Conservation (phyloP, 2,329 filamentous ascomycete species). For the Colletotrichum filicis region DNA sequence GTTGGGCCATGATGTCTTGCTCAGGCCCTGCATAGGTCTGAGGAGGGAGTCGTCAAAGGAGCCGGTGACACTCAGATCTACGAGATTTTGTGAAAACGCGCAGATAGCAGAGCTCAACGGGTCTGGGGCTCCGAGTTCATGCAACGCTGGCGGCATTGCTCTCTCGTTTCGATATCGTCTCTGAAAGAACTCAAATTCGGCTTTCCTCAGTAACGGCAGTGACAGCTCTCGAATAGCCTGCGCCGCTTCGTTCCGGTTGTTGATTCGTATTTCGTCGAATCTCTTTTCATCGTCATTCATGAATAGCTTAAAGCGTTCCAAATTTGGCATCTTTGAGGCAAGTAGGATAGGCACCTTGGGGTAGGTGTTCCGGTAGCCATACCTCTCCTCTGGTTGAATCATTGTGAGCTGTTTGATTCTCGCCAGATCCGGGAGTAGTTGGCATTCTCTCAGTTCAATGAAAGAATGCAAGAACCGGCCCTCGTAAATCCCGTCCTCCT, state of each 20-base stretch:
- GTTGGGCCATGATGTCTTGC: neutral
- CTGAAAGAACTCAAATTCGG: neutral
- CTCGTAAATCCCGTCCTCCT: neutral
- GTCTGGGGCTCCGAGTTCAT: neutral
- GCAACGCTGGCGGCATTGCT: neutral
- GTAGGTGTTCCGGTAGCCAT: neutral
- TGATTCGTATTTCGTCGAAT: neutral
- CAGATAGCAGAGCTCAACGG: neutral
- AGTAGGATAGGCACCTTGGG: neutral
- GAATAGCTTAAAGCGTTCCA: neutral
- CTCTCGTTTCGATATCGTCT: neutral
- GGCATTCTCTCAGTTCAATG: neutral
- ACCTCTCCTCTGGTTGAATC: neutral
- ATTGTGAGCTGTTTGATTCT: neutral
- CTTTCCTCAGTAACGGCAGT: neutral
- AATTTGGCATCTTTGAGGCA: constrained; percentile 5
- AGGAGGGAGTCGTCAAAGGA: neutral
- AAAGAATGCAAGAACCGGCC: constrained; percentile 2
- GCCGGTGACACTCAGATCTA: neutral
- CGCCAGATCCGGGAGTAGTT: neutral
- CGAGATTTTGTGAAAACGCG: neutral
- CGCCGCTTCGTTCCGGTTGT: neutral
- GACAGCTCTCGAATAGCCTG: neutral
- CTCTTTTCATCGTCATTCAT: constrained; percentile 5
- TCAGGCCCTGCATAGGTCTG: neutral